These are phyloP conservation scores for Colletotrichum neosansevieriae DNA, from an alignment of 2,329 filamentous ascomycete species.

Conservation along the genomic window DNA sequence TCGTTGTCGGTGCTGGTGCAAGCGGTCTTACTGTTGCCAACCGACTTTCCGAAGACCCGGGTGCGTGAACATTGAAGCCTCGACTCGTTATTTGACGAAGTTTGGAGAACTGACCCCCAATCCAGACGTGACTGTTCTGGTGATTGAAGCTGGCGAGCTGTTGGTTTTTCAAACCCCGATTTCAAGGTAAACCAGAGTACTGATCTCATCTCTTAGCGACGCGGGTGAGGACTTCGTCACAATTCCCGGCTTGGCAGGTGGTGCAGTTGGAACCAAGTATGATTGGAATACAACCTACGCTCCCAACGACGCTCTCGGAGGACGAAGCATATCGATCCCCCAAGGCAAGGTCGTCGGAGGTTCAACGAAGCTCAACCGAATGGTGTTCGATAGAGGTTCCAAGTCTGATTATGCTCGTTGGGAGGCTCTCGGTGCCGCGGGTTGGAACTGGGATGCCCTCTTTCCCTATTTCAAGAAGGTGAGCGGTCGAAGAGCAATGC, in stretches of 20 bases:
- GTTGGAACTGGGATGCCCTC: conserved; percentile 54
- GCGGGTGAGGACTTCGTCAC: conserved; percentile 43
- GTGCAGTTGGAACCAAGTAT: conserved; percentile 43
- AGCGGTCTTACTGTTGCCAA: conserved; percentile 52
- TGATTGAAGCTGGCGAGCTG: conserved; percentile 46
- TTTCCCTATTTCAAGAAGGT: conserved; percentile 50
- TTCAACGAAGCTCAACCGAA: conserved; percentile 48
- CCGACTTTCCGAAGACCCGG: conserved; percentile 51
- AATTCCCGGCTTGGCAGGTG: conserved; percentile 46
- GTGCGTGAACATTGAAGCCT: conserved; percentile 8
- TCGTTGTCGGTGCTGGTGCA: conserved; percentile 51
- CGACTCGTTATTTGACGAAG: background rate
- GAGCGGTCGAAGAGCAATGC: too few species aligned
- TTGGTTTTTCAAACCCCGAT: background rate
- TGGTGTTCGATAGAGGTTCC: conserved; percentile 48
- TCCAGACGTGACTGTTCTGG: conserved; percentile 44
- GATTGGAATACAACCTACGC: conserved; percentile 46
- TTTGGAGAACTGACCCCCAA: conserved; percentile 7
- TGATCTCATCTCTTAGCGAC: conserved; percentile 9
- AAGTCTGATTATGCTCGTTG: conserved; percentile 50
- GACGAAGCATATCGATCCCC: conserved; percentile 24
- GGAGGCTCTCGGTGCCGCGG: conserved; percentile 51
- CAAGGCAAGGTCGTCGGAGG: conserved; percentile 45
- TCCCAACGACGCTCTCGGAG: conserved; percentile 33
- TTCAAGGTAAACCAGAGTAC: background rate